These are phyloP conservation scores for Aspergillus thermomutatus DNA, from an alignment of 2,329 filamentous ascomycete species.

Conservation along the genomic window DNA sequence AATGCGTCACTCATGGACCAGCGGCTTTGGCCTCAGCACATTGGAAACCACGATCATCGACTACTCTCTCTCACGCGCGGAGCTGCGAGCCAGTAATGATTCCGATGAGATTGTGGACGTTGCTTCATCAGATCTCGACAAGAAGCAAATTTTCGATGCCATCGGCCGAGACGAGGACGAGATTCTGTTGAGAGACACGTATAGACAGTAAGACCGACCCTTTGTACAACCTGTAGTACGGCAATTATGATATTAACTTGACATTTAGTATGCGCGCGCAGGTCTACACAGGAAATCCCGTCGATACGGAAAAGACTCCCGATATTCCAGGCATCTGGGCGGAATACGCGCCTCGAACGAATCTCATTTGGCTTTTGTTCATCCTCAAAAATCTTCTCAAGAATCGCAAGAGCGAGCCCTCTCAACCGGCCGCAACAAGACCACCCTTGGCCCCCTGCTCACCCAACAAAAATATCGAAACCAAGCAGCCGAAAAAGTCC, in stretches of 20 bases:
- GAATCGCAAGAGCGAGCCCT: slow-evolving; percentile 26
- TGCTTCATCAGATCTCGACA: slow-evolving; percentile 42
- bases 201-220: slow-evolving; percentile 36
- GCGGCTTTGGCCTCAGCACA: slow-evolving; percentile 51
- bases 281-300: slow-evolving; percentile 44
- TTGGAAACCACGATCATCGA: slow-evolving; percentile 65
- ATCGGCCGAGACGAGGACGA: slow-evolving; percentile 42
- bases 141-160: slow-evolving; percentile 42
- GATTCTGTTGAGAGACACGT: slow-evolving; percentile 38
- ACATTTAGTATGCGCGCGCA: slow-evolving; percentile 36
- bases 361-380: slow-evolving; percentile 62
- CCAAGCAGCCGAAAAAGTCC: neutral
- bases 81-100: slow-evolving; percentile 36
- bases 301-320: slow-evolving; percentile 33
- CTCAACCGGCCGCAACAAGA: slow-evolving; percentile 14
- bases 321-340: slow-evolving; percentile 47
- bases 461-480: slow-evolving; percentile 23
- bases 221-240: neutral
- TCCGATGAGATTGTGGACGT: slow-evolving; percentile 25
- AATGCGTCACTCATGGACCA: slow-evolving; percentile 27
- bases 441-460: slow-evolving; percentile 32
- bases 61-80: slow-evolving; percentile 64
- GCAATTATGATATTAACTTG: neutral
- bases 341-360: slow-evolving; percentile 57
- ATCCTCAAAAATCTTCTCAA: slow-evolving; percentile 55